These are phyloP conservation scores for Juglanconis oblonga DNA, from an alignment of 2,329 filamentous ascomycete species.

Conservation along the genomic window DNA sequence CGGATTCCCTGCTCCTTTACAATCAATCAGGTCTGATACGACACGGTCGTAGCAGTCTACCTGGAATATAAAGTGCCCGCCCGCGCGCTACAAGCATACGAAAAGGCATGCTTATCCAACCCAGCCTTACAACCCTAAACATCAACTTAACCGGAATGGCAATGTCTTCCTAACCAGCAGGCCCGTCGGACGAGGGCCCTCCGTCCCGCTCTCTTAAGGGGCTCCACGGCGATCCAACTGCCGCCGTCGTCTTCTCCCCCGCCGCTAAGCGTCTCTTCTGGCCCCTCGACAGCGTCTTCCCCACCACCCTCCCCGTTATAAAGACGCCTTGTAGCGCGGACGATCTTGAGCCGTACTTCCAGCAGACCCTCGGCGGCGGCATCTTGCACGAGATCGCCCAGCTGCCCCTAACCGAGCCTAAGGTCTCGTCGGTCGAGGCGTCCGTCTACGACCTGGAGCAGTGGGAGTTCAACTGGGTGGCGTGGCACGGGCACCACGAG, in stretches of 20 bases:
- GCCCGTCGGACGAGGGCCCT: not conserved
- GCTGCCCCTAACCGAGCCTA: conserved; percentile 27
- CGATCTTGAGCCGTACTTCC: conserved; percentile 24
- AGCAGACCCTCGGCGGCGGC: conserved; percentile 18
- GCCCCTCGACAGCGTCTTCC: conserved; percentile 23
- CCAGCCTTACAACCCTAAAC: not conserved
- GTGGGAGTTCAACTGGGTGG: conserved; percentile 25
- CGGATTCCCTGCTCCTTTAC: too few relatives aligned
- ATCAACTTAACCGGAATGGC: not conserved
- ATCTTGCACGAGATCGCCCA: conserved; percentile 26
- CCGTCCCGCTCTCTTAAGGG: conserved; percentile 21
- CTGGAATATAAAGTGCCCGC: too few relatives aligned
- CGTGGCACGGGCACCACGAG: conserved; percentile 21
- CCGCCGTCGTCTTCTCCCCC: conserved; percentile 19
- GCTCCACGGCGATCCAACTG: conserved; percentile 15
- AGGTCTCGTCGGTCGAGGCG: conserved; percentile 26
- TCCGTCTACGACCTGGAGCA: conserved; percentile 22
- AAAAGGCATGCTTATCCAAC: too few relatives aligned
- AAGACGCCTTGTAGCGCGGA: conserved; percentile 17
- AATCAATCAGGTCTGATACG: too few relatives aligned
- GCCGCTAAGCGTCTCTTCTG: conserved; percentile 24
- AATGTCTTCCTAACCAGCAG: not conserved
- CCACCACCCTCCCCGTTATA: conserved; percentile 25
- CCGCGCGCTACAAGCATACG: too few relatives aligned
- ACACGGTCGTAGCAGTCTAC: too few relatives aligned